Percentiles rank a stretch among this genome's conserved stretches.
Evolutionary conservation across 2,329 filamentous ascomycete species (phyloP).

Genomic region (Venturia carpophila): DNA sequence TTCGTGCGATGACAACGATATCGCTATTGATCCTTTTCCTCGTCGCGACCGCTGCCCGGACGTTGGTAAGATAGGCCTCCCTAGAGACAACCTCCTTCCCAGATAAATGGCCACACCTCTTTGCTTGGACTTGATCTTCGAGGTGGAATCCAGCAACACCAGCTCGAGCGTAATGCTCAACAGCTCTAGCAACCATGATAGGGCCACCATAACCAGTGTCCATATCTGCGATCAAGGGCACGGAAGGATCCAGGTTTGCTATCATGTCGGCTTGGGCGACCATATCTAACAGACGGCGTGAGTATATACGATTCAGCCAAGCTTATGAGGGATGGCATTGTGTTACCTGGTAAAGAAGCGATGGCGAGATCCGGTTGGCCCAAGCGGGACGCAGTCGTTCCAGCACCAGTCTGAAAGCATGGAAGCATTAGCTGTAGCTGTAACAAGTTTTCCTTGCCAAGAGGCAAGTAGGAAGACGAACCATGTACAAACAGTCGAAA

Average conservation of each 20-base stretch:
- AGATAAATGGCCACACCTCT: conserved; percentile 57
- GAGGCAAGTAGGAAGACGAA: conserved; percentile 23
- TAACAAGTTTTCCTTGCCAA: conserved; percentile 9
- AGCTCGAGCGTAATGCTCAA: conserved; percentile 13
- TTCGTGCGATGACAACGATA: conserved; percentile 58
- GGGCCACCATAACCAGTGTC: conserved; percentile 25
- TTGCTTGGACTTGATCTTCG: conserved; percentile 56
- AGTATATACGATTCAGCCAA: neutral
- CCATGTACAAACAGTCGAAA: conserved; percentile 47
- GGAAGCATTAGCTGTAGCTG: neutral
- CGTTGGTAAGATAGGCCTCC: conserved; percentile 47
- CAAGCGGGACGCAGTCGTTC: conserved; percentile 22
- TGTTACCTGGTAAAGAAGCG: conserved; percentile 18
- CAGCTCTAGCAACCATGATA: conserved; percentile 18
- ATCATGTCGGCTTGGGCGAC: conserved; percentile 23
- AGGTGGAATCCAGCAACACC: conserved; percentile 55
- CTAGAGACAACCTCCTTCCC: conserved; percentile 52
- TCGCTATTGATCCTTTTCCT: conserved; percentile 44
- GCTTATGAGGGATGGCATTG: neutral
- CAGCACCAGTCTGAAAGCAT: conserved; percentile 23
- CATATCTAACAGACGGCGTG: conserved; percentile 21
- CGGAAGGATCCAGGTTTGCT: conserved; percentile 19
- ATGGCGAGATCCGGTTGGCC: conserved; percentile 24
- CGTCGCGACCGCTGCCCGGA: conserved; percentile 48
- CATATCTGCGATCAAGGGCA: conserved; percentile 24